Percentiles rank a stretch among this genome's conserved stretches.
phyloP scores from a whole-genome alignment of 352 stramenopile species.

The Elongisporangium senticosum region DNA sequence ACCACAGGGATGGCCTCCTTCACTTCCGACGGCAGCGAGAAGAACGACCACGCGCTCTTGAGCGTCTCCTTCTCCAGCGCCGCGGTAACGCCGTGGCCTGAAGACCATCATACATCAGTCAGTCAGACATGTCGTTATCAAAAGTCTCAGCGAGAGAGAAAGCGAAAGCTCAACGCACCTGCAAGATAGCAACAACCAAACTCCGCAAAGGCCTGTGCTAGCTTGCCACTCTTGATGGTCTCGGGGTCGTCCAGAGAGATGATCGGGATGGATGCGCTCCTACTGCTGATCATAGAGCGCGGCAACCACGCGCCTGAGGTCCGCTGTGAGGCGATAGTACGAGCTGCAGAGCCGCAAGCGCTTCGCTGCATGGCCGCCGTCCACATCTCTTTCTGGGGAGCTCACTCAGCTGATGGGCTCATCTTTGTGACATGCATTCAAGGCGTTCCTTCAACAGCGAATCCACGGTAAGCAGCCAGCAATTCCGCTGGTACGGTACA shows the following conservation, averaged over 20 bases:
- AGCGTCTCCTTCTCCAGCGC: slow-evolving; percentile 46
- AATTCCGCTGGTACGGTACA: not conserved
- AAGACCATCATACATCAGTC: not conserved
- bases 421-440: not conserved
- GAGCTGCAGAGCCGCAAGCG: not conserved
- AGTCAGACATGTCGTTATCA: not conserved
- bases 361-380: not conserved
- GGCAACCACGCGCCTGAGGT: not conserved
- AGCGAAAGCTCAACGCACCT: slow-evolving; percentile 9
- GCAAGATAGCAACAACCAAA: slow-evolving; percentile 75
- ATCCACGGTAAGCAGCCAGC: not conserved
- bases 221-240: slow-evolving; percentile 24
- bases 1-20: slow-evolving; percentile 59
- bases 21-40: slow-evolving; percentile 31
- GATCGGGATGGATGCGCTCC: slow-evolving; percentile 29
- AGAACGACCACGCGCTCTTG: slow-evolving; percentile 50
- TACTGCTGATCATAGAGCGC: not conserved
- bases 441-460: not conserved
- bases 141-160: not conserved
- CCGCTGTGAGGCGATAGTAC: too few relatives aligned
- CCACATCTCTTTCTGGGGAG: not conserved
- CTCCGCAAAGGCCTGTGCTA: slow-evolving; percentile 55
- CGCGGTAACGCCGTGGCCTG: slow-evolving; percentile 48
- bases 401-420: too few relatives aligned
- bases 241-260: slow-evolving; percentile 48